Base-by-base conservation (phyloP, 2,329 filamentous ascomycete species). In the Cephalotrichum gorgonifer region DNA sequence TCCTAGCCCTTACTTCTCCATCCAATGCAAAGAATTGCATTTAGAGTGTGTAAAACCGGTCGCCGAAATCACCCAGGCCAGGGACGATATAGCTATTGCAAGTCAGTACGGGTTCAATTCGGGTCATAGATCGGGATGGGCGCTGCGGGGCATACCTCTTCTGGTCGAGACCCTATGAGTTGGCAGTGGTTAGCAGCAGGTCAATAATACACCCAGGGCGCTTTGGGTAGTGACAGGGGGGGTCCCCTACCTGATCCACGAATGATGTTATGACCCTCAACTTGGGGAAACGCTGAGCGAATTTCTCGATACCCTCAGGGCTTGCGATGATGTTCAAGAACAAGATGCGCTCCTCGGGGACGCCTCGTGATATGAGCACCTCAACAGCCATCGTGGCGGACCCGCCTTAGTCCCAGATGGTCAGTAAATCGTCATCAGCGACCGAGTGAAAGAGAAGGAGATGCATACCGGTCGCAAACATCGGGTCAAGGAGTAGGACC, bases 311-410 rank as follows among this genome's bases (percentile, higher is more conserved):
- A 6, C 93, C 93, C 62, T 95, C 85, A 0, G 93, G 93, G 63
- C 90, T 96, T n/a, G 93, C 90, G 62, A 98, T 96, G 53, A 98
- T 73, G 66, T 98, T 98, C 51, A 98, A 75, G 71, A 98, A 98
- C 35, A 97, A 73, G 53, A 98, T 98, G 51, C 87, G 85, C 56
- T 97, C 88, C 68, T 97, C 93, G 0, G 90, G 89, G 5, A 98
- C 93, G 28, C 93, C 93, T 55, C 87, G 84, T 35, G 83, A 83
- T 63, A 87, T 94, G 56, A 98, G 75, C 3, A 96, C 88, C 55
- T 97, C 88, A 17, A 97, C 90, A 27, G 93, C 93, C 87, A 98
- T 95, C 50, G 89, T 93, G 47, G 93, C 93, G 51, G 90, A 96
- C 43, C 93, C 93, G 57, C 91, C 89, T 93, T 23, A 20, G 6